A percentile compares a stretch with the other conserved stretches of the same genome.
Conservation (phyloP, 2,329 filamentous ascomycete genomes). For the Alternaria ventricosa region DNA sequence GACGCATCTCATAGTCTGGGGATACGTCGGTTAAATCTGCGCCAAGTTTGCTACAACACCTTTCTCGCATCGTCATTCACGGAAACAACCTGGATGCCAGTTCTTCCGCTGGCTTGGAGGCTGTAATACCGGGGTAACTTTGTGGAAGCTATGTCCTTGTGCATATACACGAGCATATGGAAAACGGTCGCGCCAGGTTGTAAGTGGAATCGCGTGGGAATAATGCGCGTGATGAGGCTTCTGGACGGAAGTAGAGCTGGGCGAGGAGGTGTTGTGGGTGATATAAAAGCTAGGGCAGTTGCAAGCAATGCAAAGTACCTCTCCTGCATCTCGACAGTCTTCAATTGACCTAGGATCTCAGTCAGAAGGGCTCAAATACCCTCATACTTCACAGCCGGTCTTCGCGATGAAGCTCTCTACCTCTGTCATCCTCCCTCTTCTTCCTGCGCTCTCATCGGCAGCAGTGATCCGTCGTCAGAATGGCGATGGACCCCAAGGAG, state of each 20-base stretch:
- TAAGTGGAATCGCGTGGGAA: not conserved
- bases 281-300: conserved; percentile 7
- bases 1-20: not conserved
- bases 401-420: conserved; percentile 27
- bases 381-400: not conserved
- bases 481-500: conserved; percentile 31
- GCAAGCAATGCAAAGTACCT: not conserved
- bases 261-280: not conserved
- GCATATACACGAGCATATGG: not conserved
- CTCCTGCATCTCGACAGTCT: conserved; percentile 4
- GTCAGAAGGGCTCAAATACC: not conserved
- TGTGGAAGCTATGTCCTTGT: conserved; percentile 3
- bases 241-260: not conserved
- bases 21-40: conserved; percentile 5
- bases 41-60: conserved; percentile 12
- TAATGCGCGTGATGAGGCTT: not conserved
- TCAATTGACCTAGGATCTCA: conserved; percentile 3
- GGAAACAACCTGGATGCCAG: conserved; percentile 15
- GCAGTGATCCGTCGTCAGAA: conserved; percentile 29
- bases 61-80: conserved; percentile 16
- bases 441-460: conserved; percentile 26
- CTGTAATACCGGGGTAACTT: not conserved
- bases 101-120: conserved; percentile 9
- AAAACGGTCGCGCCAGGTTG: not conserved
- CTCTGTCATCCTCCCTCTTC: conserved; percentile 25